phyloP scores from a whole-genome alignment of 768 basidiomycete genomes.

The Pisolithus albus region DNA sequence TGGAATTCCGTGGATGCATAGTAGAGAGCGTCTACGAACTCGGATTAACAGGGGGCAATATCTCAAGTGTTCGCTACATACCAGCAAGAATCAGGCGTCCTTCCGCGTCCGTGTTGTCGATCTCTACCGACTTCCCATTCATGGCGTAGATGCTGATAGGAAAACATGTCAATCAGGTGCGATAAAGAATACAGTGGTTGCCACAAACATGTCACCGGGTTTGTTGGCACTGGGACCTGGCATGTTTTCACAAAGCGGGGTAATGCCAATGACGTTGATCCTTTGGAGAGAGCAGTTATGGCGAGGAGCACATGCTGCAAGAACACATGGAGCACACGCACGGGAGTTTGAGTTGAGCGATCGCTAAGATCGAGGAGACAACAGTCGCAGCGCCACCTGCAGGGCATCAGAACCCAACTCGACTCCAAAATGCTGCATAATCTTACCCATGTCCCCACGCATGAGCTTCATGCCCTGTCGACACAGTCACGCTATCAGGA shows the following conservation, averaged over 20 bases:
- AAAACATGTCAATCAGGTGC: not conserved
- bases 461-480: constrained; percentile 72
- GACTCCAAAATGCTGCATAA: not conserved
- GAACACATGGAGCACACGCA: constrained; percentile 28
- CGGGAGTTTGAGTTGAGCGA: constrained; percentile 79
- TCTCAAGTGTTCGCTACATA: constrained; percentile 20
- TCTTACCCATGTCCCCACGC: constrained; percentile 80
- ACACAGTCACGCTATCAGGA: not conserved
- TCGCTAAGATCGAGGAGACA: constrained; percentile 63
- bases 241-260: constrained; percentile 81
- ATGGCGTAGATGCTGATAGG: constrained; percentile 64
- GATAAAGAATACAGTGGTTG: not conserved
- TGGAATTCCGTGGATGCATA: constrained; percentile 73
- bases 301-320: not conserved
- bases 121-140: constrained; percentile 82
- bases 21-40: constrained; percentile 64
- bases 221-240: constrained; percentile 63
- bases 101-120: constrained; percentile 86
- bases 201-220: constrained; percentile 74
- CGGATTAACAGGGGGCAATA: not conserved
- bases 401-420: not conserved
- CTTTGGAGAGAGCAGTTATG: constrained; percentile 27
- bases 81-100: constrained; percentile 72
- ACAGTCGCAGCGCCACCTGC: constrained; percentile 76
- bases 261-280: constrained; percentile 66